Evolutionary conservation across 345 rosid species (phyloP).

Genomic region (Arabidopsis thaliana): TAIR10.1 NC_003076.8:23447001-23447500

Average conservation of each 20-base stretch:
- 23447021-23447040: conserved; percentile 29
- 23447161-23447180: not conserved
- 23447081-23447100: conserved; percentile 17
- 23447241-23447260: conserved; percentile 1
- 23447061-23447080: conserved; percentile 11
- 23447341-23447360: conserved; percentile 13
- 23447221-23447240: conserved; percentile 8
- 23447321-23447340: conserved; percentile 63
- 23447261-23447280: not conserved
- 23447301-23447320: conserved; percentile 63
- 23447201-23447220: conserved; percentile 21
- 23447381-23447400: too few relatives aligned
- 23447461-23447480: too few relatives aligned
- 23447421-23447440: too few relatives aligned
- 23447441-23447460: too few relatives aligned
- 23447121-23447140: not conserved
- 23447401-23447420: too few relatives aligned
- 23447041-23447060: conserved; percentile 24
- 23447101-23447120: not conserved
- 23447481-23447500: too few relatives aligned
- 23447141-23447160: not conserved
- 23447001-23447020: conserved; percentile 20
- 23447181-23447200: not conserved
- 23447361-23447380: too few relatives aligned
- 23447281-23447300: conserved; percentile 46